Evolutionary conservation across 805 yeast genomes (phyloP).

Genomic region (Metschnikowia amazonensis): DNA sequence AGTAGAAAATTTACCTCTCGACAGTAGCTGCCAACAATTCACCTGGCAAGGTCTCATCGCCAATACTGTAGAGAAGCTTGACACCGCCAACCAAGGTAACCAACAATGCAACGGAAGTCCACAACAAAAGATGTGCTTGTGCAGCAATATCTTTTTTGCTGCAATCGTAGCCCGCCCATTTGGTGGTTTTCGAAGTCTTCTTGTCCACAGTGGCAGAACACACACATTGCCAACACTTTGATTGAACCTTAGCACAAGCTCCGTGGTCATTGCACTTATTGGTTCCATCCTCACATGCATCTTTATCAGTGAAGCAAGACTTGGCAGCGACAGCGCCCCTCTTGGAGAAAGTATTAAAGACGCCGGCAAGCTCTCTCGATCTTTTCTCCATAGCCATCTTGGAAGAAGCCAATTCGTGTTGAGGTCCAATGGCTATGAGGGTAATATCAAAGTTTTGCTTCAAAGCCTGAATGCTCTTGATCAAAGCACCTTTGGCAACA

Average conservation of each 20-base stretch:
- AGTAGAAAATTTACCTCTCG: slow-evolving; percentile 5
- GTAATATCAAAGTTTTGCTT: slow-evolving; percentile 19
- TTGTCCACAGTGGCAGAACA: slow-evolving; percentile 45
- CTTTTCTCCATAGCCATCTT: slow-evolving; percentile 14
- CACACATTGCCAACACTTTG: slow-evolving; percentile 48
- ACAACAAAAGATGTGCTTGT: slow-evolving; percentile 63
- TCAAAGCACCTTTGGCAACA: slow-evolving; percentile 35
- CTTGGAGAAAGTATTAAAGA: slow-evolving; percentile 16
- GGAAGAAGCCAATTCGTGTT: slow-evolving; percentile 14
- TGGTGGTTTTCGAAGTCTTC: slow-evolving; percentile 42
- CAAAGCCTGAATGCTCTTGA: slow-evolving; percentile 16
- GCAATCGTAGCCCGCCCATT: slow-evolving; percentile 60
- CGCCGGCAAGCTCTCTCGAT: slow-evolving; percentile 17
- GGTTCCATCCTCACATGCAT: slow-evolving; percentile 45
- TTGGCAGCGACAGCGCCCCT: slow-evolving; percentile 17
- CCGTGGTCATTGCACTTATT: slow-evolving; percentile 54
- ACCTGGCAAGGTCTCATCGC: slow-evolving; percentile 64
- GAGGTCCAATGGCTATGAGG: slow-evolving; percentile 18
- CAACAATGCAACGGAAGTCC: slow-evolving; percentile 54
- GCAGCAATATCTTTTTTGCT: slow-evolving; percentile 63
- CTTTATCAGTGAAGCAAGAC: slow-evolving; percentile 41
- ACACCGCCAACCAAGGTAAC: slow-evolving; percentile 49
- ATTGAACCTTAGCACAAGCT: slow-evolving; percentile 35
- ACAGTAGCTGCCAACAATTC: slow-evolving; percentile 57
- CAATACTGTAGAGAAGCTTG: slow-evolving; percentile 50